A percentile compares a stretch with the other conserved stretches of the same genome.
These are phyloP conservation scores for Suillus clintonianus DNA, from an alignment of 768 basidiomycete species.

Conservation along the genomic window DNA sequence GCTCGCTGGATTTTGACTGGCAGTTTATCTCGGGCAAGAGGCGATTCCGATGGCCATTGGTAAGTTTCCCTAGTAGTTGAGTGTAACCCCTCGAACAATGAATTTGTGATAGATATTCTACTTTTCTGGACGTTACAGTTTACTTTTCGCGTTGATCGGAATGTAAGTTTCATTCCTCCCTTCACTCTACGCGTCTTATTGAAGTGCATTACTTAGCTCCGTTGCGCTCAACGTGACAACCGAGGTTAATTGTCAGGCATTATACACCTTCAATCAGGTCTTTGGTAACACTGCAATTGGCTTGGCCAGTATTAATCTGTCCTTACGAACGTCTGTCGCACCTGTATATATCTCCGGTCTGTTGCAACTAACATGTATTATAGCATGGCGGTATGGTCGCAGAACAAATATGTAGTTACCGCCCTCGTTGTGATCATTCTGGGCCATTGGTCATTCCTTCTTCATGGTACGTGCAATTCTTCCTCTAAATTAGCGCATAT, in stretches of 20 bases:
- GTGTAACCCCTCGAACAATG: neutral
- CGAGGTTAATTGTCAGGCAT: constrained; percentile 63
- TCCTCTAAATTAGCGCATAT: constrained; percentile 1
- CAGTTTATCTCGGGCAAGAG: constrained; percentile 56
- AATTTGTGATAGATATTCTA: constrained; percentile 54
- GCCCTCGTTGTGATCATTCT: constrained; percentile 59
- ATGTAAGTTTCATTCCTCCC: constrained; percentile 48
- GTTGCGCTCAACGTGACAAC: constrained; percentile 60
- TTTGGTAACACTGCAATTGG: constrained; percentile 69
- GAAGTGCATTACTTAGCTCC: constrained; percentile 36
- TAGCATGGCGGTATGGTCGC: constrained; percentile 74
- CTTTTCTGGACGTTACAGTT: constrained; percentile 66
- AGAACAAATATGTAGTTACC: constrained; percentile 51
- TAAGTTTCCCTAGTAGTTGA: constrained; percentile 26
- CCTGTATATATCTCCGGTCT: neutral
- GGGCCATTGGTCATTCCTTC: constrained; percentile 70
- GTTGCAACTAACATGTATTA: neutral
- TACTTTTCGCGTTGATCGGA: constrained; percentile 66
- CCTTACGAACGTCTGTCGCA: constrained; percentile 59
- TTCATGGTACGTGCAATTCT: constrained; percentile 51
- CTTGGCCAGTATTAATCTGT: constrained; percentile 71
- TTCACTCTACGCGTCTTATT: neutral
- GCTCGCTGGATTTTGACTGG: constrained; percentile 67
- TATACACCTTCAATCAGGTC: constrained; percentile 70
- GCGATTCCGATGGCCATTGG: constrained; percentile 69